A percentile compares a stretch with the other conserved stretches of the same genome.
Conservation (phyloP, 2,329 filamentous ascomycete genomes). For the Xylariaceae sp. region DNA sequence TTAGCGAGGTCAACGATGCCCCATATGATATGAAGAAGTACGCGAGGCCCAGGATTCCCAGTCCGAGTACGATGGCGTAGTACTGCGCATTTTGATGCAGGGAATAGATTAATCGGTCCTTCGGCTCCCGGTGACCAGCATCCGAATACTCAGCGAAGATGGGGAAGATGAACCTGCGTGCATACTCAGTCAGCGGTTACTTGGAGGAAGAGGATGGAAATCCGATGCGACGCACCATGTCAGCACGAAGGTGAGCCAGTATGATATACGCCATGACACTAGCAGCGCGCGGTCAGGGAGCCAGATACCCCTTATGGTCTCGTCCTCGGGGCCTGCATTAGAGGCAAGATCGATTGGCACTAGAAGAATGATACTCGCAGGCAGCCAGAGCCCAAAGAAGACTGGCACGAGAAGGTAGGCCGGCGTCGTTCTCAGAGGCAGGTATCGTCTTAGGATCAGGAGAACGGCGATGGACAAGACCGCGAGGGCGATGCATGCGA, state of each 20-base stretch:
- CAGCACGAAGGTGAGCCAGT: constrained; percentile 93
- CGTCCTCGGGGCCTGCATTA: constrained; percentile 67
- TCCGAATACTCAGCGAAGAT: constrained; percentile 93
- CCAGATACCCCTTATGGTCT: constrained; percentile 75
- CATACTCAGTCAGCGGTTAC: constrained; percentile 14
- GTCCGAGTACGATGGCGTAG: constrained; percentile 71
- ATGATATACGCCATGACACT: constrained; percentile 89
- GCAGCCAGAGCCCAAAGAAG: constrained; percentile 91
- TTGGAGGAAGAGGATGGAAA: background rate
- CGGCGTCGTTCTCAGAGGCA: constrained; percentile 84
- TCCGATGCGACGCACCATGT: constrained; percentile 61
- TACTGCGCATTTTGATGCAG: constrained; percentile 84
- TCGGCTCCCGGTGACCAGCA: constrained; percentile 83
- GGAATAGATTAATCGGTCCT: constrained; percentile 75
- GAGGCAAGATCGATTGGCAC: constrained; percentile 95
- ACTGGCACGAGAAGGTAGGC: constrained; percentile 86
- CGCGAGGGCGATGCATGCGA: constrained; percentile 67
- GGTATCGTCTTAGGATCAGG: constrained; percentile 79
- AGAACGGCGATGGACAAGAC: constrained; percentile 72
- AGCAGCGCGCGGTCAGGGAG: constrained; percentile 71
- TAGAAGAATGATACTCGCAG: constrained; percentile 82
- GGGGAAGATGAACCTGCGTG: constrained; percentile 76
- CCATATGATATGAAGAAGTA: constrained; percentile 81
- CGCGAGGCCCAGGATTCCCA: constrained; percentile 64
- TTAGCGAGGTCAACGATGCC: constrained; percentile 66